Conservation (phyloP, 495 filamentous ascomycete species). For the Opeltia flavorubescens region DNA sequence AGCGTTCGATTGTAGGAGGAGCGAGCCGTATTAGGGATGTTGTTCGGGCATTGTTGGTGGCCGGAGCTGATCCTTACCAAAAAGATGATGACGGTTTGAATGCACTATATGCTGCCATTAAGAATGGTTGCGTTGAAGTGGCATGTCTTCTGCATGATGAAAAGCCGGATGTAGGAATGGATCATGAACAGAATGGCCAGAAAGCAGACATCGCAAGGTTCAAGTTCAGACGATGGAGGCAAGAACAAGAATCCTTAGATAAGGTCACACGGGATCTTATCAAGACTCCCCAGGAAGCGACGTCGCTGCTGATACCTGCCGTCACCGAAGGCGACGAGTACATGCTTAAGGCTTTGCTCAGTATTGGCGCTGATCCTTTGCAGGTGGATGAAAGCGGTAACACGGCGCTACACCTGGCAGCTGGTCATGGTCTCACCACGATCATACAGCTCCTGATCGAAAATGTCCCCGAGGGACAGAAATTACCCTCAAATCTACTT, state of each 20-base stretch:
- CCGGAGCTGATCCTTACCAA: too few species aligned
- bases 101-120: too few species aligned
- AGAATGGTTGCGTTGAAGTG: too few species aligned
- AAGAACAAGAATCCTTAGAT: not conserved
- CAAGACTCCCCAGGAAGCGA: not conserved
- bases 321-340: not conserved
- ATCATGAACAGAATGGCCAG: too few species aligned
- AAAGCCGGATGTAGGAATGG: too few species aligned
- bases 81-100: too few species aligned
- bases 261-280: not conserved
- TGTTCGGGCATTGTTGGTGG: too few species aligned
- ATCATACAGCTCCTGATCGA: not conserved
- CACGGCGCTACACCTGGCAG: not conserved
- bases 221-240: not conserved
- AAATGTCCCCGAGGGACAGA: not conserved
- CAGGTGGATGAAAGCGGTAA: not conserved
- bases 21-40: too few species aligned
- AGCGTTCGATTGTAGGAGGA: too few species aligned
- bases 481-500: not conserved
- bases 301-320: not conserved
- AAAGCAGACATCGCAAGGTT: too few species aligned
- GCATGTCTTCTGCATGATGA: too few species aligned
- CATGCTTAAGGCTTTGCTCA: not conserved
- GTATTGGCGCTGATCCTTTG: not conserved
- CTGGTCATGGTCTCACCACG: not conserved